Percentiles rank a stretch among this genome's conserved stretches.
Conservation (phyloP, 148 eudicot species). For the Selenicereus undatus region DNA sequence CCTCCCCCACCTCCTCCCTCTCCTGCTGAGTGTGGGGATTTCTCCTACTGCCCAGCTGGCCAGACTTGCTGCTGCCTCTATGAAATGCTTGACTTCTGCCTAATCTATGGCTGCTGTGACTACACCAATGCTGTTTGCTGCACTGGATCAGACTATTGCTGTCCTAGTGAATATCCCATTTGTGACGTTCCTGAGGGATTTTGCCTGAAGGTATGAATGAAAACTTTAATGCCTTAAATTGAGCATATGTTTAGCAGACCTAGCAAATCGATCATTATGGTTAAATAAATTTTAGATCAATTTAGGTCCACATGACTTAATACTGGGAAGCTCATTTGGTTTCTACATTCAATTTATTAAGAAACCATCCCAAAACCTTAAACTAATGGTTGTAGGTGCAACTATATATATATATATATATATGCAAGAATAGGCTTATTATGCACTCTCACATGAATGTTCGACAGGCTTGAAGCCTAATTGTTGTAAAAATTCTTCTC, state of each 20-base stretch:
- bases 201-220: conserved; percentile 50
- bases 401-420: too few relatives aligned
- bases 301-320: not conserved
- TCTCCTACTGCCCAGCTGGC: conserved; percentile 44
- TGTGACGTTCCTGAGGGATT: conserved; percentile 47
- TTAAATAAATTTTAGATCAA: not conserved
- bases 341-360: too few relatives aligned
- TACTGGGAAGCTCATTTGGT: not conserved
- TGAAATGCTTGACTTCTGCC: conserved; percentile 40
- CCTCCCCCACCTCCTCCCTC: conserved; percentile 51
- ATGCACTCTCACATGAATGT: too few relatives aligned
- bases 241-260: not conserved
- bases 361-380: not conserved
- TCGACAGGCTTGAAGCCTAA: too few relatives aligned
- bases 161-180: conserved; percentile 64
- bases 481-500: too few relatives aligned
- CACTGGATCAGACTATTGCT: conserved; percentile 48
- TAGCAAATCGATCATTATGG: not conserved
- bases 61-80: conserved; percentile 63
- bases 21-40: conserved; percentile 55
- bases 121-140: conserved; percentile 67
- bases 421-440: too few relatives aligned
- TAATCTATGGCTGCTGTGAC: conserved; percentile 57
- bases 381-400: too few relatives aligned
- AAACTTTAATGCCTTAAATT: not conserved